Base-by-base conservation (phyloP, 2,329 filamentous ascomycete genomes). In the Nannizziopsis barbatae region DNA sequence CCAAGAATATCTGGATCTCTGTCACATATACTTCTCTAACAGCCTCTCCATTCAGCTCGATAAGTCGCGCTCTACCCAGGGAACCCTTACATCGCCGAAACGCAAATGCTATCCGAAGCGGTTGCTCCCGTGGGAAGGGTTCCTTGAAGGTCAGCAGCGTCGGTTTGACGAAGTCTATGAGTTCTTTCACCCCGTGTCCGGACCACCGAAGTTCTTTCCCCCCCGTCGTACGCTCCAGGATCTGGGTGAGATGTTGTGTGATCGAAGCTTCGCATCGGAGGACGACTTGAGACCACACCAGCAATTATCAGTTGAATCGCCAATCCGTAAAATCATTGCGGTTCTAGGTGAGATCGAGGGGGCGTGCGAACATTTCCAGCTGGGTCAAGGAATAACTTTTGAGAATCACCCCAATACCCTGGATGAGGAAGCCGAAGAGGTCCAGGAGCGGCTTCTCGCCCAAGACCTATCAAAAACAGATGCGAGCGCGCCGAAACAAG, bases 241-340 rank as follows among this genome's bases (percentile, higher is more conserved):
- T 7, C n/a, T 37, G n/a, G 35, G 35, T 6, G 7, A 37, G n/a
- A 9, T 37, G 35, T 6, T 37, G 6, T 37, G 35, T 14, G 35
- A 37, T 14, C 7, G 35, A 37, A 6, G n/a, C 8, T 37, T 37
- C 17, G 35, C 35, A 7, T 37, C 35, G 17, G 35, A 37, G 17
- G 35, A 42, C 27, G 39, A 42, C 39, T 20, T 42, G 39, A 42
- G 39, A 42, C 39, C 39, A n/a, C 39, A 42, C 14, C 39, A 42
- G 22, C 39, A 17, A 31, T 14, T 42, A 7, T 15, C 39, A 17
- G 39, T 42, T 42, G 39, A 42, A 20, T 18, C 17, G 10, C 39
- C 39, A 5, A 20, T 42, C 14, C 6, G 39, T 14, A 15, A 12
- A n/a, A 42, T 42, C 39, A 20, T 42, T 42, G 39, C 39, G 17